Evolutionary conservation across 2,329 filamentous ascomycete genomes (phyloP), one percentile per base, ranked within the genome.

Genomic region (Botrytis fabae): DNA sequence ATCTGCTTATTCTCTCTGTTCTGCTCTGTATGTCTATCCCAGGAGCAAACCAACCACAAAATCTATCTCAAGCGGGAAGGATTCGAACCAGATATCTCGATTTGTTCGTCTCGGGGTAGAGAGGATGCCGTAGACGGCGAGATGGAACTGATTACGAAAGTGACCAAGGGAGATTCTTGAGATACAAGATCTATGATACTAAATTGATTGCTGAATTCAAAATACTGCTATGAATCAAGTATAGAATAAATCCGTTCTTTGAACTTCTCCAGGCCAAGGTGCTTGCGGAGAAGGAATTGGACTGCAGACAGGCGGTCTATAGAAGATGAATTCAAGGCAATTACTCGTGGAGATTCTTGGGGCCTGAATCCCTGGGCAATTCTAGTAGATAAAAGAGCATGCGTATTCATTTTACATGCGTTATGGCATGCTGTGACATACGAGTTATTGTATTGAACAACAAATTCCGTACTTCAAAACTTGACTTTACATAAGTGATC

Each of bases 11-110:
- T 25, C 0, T 25, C 22, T 20, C 2, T 59, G 10, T 61, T 16
- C 20, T 61, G 4, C 10, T 32, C 28, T 60, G 14, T 38, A 32
- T 22, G 14, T 25, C 1, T 22, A 22, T 2, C 2, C 9, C 32
- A 35, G 9, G 18, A 22, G 35, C 9, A 38, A 35, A 35, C 25
- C 4, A 35, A 25, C 4, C 10, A 25, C 32, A 8, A 12, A 61
- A 16, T 25, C 32, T 16, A 25, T 16, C 35, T 25, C 32, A n/a
- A n/a, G 1, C 59, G 3, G 2, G 1, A n/a, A 40, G 1, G 6
- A 22, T 3, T 38, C 3, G 7, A 25, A 0, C 1, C 2, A 40
- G 9, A 38, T 7, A 5, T 14, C 6, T 2, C 25, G 7, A 0
- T 61, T n/a, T 16, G 4, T n/a, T n/a, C 22, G 1, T 16, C 14